phyloP scores from a whole-genome alignment of 2,329 filamentous ascomycete species.

The Calonectria honghensis region DNA sequence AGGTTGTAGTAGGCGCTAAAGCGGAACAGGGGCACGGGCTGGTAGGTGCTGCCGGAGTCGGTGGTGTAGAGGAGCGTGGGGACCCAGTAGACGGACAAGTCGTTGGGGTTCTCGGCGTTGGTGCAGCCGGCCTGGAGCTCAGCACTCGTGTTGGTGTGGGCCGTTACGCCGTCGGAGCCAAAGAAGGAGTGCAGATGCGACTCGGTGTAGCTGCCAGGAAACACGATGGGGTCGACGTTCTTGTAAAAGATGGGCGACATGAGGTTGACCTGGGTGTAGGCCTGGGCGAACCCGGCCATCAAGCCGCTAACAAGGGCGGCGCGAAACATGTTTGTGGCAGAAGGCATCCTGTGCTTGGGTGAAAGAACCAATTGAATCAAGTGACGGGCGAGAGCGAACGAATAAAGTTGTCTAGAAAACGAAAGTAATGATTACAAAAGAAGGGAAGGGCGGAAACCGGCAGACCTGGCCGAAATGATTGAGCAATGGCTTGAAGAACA shows the following conservation, averaged over 20 bases:
- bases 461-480: conserved; percentile 27
- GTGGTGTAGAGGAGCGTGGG: conserved; percentile 64
- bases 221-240: conserved; percentile 60
- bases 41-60: conserved; percentile 56
- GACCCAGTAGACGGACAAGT: conserved; percentile 67
- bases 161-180: conserved; percentile 58
- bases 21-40: conserved; percentile 57
- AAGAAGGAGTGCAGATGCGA: conserved; percentile 62
- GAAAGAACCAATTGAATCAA: conserved; percentile 22
- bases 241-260: conserved; percentile 57
- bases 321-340: conserved; percentile 41
- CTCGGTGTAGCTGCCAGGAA: conserved; percentile 56
- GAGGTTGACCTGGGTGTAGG: conserved; percentile 48
- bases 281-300: conserved; percentile 45
- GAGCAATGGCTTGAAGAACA: conserved; percentile 25
- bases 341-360: conserved; percentile 46
- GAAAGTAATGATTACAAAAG: conserved; percentile 28
- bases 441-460: conserved; percentile 23
- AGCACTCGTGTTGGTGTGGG: conserved; percentile 55
- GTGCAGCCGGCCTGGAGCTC: conserved; percentile 66
- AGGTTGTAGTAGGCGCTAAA: conserved; percentile 69
- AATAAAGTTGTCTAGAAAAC: conserved; percentile 25
- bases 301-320: conserved; percentile 37
- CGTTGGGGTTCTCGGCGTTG: conserved; percentile 67
- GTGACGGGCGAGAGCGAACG: conserved; percentile 33